Conservation (phyloP, 2,329 filamentous ascomycete species). For the Epichloe gansuensis region DNA sequence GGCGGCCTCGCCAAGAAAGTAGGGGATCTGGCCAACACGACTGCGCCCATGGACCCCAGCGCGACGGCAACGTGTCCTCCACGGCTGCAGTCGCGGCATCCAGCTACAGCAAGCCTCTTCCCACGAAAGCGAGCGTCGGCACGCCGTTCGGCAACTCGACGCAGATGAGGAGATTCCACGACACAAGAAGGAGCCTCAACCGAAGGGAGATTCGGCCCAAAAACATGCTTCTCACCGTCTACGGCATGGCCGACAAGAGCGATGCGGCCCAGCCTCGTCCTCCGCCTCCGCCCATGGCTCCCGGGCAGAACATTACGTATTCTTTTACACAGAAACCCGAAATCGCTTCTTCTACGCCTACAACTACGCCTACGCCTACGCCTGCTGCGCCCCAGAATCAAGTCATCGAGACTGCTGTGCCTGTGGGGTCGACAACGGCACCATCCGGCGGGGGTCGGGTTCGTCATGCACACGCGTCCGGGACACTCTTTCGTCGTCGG, state of each 20-base stretch:
- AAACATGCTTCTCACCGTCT: constrained; percentile 30
- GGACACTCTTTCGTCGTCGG: constrained; percentile 17
- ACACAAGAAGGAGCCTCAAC: background rate
- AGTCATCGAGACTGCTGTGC: constrained; percentile 1
- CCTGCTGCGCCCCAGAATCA: background rate
- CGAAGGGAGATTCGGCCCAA: constrained; percentile 17
- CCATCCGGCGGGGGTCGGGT: background rate
- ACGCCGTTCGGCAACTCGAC: background rate
- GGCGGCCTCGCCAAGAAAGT: constrained; percentile 23
- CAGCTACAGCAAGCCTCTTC: background rate
- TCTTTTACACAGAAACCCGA: background rate
- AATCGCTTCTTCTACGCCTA: background rate
- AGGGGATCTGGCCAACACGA: constrained; percentile 2
- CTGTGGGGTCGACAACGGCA: background rate
- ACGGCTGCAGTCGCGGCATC: background rate
- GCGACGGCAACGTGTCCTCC: background rate
- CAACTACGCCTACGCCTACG: background rate
- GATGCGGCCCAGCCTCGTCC: constrained; percentile 14
- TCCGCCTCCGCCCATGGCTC: constrained; percentile 22
- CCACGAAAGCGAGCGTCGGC: background rate
- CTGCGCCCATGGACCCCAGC: background rate
- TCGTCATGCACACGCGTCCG: constrained; percentile 9
- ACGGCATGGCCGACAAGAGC: constrained; percentile 22
- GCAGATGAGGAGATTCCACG: background rate
- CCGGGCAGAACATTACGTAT: constrained; percentile 8